Conservation (phyloP, 768 basidiomycete species). For the Infundibulicybe gibba region DNA sequence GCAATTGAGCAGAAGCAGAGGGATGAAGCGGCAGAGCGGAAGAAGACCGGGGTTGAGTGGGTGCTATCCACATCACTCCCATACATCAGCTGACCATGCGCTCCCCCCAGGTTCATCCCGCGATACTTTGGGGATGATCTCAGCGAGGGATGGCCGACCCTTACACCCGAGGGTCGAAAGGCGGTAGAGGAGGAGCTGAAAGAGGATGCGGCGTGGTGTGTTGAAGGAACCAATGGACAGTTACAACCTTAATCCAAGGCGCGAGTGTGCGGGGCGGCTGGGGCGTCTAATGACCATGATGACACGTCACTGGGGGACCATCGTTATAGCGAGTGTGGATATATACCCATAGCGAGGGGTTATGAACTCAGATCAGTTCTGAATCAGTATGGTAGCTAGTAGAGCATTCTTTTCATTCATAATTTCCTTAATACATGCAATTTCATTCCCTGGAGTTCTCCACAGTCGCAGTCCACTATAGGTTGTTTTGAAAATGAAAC, state of each 20-base stretch:
- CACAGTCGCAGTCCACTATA: no score
- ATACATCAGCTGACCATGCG: background rate
- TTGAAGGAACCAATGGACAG: conserved; percentile 16
- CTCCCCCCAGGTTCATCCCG: conserved; percentile 57
- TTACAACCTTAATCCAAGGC: background rate
- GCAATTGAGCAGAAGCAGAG: conserved; percentile 91
- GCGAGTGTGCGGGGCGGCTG: no score
- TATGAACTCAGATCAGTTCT: no score
- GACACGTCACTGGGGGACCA: no score
- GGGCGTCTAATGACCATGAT: no score
- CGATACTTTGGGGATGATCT: conserved; percentile 72
- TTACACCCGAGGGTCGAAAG: conserved; percentile 66
- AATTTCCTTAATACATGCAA: no score
- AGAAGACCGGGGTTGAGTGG: conserved; percentile 74
- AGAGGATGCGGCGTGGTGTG: conserved; percentile 27
- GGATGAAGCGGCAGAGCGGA: conserved; percentile 84
- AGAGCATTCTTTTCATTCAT: no score
- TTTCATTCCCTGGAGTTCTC: no score
- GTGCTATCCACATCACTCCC: conserved; percentile 26
- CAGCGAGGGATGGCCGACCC: conserved; percentile 57
- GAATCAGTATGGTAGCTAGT: no score
- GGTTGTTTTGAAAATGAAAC: no score
- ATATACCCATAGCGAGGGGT: no score
- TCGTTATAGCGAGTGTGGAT: no score
- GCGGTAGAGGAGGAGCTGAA: conserved; percentile 74